phyloP scores from a whole-genome alignment of 352 stramenopile species.

The Pilasporangium apinafurcum region DNA sequence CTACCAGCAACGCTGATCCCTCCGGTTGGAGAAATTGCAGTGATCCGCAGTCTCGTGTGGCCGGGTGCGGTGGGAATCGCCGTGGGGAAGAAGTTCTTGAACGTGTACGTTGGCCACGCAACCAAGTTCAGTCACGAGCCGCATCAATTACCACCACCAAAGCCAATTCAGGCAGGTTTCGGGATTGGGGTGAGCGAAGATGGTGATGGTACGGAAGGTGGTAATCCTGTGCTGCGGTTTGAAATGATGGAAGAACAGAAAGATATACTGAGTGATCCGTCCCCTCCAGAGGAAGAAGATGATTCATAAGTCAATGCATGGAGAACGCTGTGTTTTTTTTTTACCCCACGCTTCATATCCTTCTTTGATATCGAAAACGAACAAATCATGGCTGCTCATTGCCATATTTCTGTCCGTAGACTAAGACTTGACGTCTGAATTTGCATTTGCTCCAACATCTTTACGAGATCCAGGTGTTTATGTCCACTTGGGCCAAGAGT shows the following conservation, averaged over 20 bases:
- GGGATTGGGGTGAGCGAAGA: constrained; percentile 34
- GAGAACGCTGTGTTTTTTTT: no score
- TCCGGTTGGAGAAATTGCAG: constrained; percentile 45
- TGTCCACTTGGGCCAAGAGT: no score
- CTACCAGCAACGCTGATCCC: constrained; percentile 61
- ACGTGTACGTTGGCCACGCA: constrained; percentile 86
- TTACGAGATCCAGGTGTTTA: no score
- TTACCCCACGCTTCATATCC: no score
- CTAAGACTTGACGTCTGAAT: no score
- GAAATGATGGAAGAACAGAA: constrained; percentile 56
- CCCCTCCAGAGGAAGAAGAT: constrained; percentile 53
- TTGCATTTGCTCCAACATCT: no score
- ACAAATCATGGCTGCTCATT: no score
- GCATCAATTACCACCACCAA: constrained; percentile 49
- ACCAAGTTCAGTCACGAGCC: constrained; percentile 62
- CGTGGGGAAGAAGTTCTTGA: constrained; percentile 82
- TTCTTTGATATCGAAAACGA: no score
- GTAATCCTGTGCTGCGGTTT: constrained; percentile 39
- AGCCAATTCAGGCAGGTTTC: constrained; percentile 41
- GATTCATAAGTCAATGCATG: background rate
- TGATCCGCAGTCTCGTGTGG: constrained; percentile 78
- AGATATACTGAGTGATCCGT: constrained; percentile 76
- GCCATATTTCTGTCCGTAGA: no score
- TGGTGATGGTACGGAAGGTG: constrained; percentile 14
- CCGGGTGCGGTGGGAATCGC: constrained; percentile 84